Evolutionary conservation across 2,329 filamentous ascomycete genomes (phyloP).

Genomic region (Neobulgaria alba): DNA sequence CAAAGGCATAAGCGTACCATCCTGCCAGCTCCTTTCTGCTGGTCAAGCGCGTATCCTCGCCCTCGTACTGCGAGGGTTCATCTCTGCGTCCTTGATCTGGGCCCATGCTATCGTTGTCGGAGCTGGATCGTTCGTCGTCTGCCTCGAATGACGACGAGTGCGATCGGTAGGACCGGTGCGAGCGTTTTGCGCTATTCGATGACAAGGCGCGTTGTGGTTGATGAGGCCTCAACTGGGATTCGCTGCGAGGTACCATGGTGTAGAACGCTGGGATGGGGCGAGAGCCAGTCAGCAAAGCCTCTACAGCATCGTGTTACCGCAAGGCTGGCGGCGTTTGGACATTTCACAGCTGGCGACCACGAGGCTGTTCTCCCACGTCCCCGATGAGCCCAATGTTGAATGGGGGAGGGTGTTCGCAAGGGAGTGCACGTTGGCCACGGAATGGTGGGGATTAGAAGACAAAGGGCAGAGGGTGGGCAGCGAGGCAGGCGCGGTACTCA

Average conservation of each 20-base stretch:
- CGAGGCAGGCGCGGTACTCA: too few species aligned
- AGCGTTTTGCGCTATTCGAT: constrained; percentile 38
- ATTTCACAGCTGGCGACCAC: background rate
- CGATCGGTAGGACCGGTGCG: constrained; percentile 47
- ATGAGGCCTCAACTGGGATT: constrained; percentile 15
- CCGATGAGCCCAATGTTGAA: too few species aligned
- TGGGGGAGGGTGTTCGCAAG: too few species aligned
- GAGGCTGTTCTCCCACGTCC: background rate
- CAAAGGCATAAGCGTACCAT: constrained; percentile 96
- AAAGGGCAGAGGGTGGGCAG: too few species aligned
- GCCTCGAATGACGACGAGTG: constrained; percentile 56
- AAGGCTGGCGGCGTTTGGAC: constrained; percentile 3
- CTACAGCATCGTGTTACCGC: constrained; percentile 16
- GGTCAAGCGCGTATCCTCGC: constrained; percentile 83
- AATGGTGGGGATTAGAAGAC: too few species aligned
- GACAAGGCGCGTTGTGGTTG: constrained; percentile 22
- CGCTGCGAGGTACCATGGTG: constrained; percentile 21
- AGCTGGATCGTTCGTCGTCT: constrained; percentile 56
- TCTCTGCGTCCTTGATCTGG: constrained; percentile 28
- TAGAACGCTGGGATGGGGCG: constrained; percentile 2
- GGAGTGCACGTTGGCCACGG: too few species aligned
- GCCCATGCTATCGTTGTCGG: constrained; percentile 28
- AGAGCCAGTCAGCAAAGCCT: constrained; percentile 16
- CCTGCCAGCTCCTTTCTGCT: constrained; percentile 80
- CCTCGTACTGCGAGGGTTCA: constrained; percentile 49